phyloP scores from a whole-genome alignment of 768 basidiomycete genomes.

The Goffeauzyma gilvescens region DNA sequence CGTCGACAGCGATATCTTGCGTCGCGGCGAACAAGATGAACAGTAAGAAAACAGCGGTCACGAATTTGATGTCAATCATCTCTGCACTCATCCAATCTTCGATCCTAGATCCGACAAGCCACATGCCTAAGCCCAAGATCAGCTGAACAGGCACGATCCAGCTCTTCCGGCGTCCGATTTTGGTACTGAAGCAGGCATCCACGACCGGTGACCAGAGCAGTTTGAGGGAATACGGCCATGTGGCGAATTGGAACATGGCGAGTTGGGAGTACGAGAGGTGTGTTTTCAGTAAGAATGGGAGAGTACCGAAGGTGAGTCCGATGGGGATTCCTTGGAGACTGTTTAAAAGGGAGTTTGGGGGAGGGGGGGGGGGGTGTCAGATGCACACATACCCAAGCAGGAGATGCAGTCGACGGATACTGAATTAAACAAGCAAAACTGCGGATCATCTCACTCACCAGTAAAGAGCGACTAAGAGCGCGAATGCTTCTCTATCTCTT shows the following conservation, averaged over 20 bases:
- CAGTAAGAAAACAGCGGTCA: conserved; percentile 69
- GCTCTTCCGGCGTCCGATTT: conserved; percentile 71
- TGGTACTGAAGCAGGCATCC: conserved; percentile 62
- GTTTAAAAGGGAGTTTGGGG: background rate
- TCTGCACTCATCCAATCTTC: conserved; percentile 63
- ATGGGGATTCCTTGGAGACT: conserved; percentile 75
- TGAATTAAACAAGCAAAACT: background rate
- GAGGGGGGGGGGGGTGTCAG: background rate
- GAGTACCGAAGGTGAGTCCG: conserved; percentile 83
- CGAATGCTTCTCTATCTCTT: conserved; percentile 61
- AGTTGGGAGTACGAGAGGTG: conserved; percentile 94
- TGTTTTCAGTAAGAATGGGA: conserved; percentile 87
- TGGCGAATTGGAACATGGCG: conserved; percentile 76
- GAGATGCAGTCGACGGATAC: background rate
- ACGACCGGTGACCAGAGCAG: conserved; percentile 94
- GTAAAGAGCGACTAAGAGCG: conserved; percentile 59
- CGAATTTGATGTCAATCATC: conserved; percentile 50
- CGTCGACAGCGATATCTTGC: conserved; percentile 98
- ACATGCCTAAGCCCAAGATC: conserved; percentile 55
- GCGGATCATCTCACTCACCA: background rate
- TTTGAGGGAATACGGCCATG: conserved; percentile 69
- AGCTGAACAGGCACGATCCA: conserved; percentile 98
- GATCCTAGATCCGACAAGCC: conserved; percentile 40
- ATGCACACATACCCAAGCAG: conserved; percentile 8
- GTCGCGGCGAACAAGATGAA: conserved; percentile 92